Percentiles rank a stretch among this genome's conserved stretches.
Evolutionary conservation across 768 basidiomycete species (phyloP).

Genomic region (Boletellus emodensis): DNA sequence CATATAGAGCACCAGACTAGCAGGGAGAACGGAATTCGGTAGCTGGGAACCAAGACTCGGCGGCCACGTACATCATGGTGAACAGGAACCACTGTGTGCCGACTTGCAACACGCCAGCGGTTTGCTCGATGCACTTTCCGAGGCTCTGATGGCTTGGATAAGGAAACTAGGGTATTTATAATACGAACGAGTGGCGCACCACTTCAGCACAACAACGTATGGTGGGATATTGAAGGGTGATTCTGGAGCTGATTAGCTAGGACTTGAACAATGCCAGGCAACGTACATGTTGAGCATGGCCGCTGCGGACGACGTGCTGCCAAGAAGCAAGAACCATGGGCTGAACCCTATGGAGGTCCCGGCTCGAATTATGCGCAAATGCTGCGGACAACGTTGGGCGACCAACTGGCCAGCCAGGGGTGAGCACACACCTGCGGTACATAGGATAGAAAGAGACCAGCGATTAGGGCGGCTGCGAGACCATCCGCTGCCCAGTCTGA

Average conservation of each 20-base stretch:
- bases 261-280: neutral
- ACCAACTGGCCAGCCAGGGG: neutral
- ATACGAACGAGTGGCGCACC: slow-evolving; percentile 42
- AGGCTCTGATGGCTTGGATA: too few species aligned
- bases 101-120: slow-evolving; percentile 82
- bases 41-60: neutral
- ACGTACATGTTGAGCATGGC: slow-evolving; percentile 81
- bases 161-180: slow-evolving; percentile 16
- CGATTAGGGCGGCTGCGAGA: slow-evolving; percentile 61
- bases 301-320: slow-evolving; percentile 78
- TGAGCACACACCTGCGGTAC: slow-evolving; percentile 63
- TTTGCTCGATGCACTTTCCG: slow-evolving; percentile 71
- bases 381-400: slow-evolving; percentile 38
- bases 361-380: slow-evolving; percentile 72
- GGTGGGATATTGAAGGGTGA: slow-evolving; percentile 80
- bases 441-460: slow-evolving; percentile 79
- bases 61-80: slow-evolving; percentile 65
- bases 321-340: slow-evolving; percentile 87
- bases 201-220: slow-evolving; percentile 76
- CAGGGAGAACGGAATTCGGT: neutral
- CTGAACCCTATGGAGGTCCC: slow-evolving; percentile 87
- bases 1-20: slow-evolving; percentile 85
- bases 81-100: slow-evolving; percentile 82
- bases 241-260: slow-evolving; percentile 10
- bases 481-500: slow-evolving; percentile 66